phyloP scores from a whole-genome alignment of 192 early-diverging fungal species.

The Backusella parvicylindrica region DNA sequence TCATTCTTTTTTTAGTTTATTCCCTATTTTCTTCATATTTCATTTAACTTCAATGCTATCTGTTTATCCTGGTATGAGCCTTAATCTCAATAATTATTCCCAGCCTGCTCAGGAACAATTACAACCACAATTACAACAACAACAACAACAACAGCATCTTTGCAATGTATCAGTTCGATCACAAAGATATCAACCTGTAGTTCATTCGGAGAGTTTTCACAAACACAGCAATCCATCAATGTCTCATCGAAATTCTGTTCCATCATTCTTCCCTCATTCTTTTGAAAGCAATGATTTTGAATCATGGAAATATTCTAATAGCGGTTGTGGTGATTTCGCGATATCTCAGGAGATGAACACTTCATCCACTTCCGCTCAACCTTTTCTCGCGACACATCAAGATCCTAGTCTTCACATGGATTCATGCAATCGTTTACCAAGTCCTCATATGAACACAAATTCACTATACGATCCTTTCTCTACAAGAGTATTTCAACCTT shows the following conservation, averaged over 20 bases:
- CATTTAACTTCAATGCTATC: constrained; percentile 16
- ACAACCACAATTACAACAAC: not conserved
- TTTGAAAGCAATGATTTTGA: not conserved
- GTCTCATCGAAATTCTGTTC: not conserved
- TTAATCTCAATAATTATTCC: not conserved
- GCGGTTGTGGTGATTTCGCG: not conserved
- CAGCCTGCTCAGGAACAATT: not conserved
- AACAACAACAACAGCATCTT: not conserved
- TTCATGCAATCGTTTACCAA: constrained; percentile 1
- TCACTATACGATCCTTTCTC: constrained; percentile 2
- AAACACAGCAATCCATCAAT: not conserved
- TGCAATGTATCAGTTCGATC: not conserved
- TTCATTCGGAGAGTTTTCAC: not conserved
- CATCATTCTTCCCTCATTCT: not conserved
- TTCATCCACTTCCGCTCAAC: not conserved
- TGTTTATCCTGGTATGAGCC: constrained; percentile 20
- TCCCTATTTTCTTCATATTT: not conserved
- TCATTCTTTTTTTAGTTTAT: not conserved
- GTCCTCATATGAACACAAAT: constrained; percentile 6
- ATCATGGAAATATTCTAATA: not conserved
- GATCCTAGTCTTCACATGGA: not conserved
- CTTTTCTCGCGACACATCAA: not conserved
- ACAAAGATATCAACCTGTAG: not conserved
- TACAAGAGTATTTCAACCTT: not conserved
- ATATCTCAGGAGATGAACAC: constrained; percentile 2